These are phyloP conservation scores for Leccinum ponderosum DNA, from an alignment of 1,284 basidiomycete genomes.

Conservation along the genomic window DNA sequence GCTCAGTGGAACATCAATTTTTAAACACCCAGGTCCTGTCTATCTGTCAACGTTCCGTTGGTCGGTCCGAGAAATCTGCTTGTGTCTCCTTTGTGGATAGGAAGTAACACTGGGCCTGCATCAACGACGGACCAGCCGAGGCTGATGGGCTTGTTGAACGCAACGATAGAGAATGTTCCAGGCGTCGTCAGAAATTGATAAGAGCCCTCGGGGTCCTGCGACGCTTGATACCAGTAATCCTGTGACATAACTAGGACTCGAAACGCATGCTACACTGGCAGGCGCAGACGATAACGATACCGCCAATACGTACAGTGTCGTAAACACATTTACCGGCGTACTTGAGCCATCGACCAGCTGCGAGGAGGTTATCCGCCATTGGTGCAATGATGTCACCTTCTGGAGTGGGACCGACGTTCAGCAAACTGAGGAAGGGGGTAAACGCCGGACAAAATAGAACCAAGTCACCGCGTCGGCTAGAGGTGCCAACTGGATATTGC, in stretches of 20 bases:
- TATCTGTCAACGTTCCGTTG: background rate
- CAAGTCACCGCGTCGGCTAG: background rate
- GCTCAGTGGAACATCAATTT: constrained; percentile 34
- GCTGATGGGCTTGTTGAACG: constrained; percentile 39
- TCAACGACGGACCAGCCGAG: constrained; percentile 27
- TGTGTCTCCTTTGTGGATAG: constrained; percentile 45
- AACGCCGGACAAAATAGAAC: background rate
- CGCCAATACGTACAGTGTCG: constrained; percentile 42
- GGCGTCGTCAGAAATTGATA: constrained; percentile 53
- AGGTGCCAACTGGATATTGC: no score
- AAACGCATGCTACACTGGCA: background rate
- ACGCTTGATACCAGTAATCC: constrained; percentile 44
- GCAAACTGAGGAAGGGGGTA: constrained; percentile 35
- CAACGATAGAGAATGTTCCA: constrained; percentile 52
- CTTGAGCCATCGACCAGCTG: constrained; percentile 48
- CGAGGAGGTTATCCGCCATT: constrained; percentile 45
- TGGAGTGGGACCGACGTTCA: constrained; percentile 55
- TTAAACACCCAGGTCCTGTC: constrained; percentile 2
- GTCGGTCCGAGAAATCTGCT: constrained; percentile 42
- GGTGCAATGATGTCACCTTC: constrained; percentile 52
- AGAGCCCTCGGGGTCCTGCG: constrained; percentile 40
- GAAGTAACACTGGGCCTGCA: constrained; percentile 39
- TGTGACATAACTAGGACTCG: constrained; percentile 13
- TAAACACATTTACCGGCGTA: constrained; percentile 53
- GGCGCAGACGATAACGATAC: background rate